Conservation (phyloP, 108 stramenopile genomes). For the Cylindrotheca fusiformis region DNA sequence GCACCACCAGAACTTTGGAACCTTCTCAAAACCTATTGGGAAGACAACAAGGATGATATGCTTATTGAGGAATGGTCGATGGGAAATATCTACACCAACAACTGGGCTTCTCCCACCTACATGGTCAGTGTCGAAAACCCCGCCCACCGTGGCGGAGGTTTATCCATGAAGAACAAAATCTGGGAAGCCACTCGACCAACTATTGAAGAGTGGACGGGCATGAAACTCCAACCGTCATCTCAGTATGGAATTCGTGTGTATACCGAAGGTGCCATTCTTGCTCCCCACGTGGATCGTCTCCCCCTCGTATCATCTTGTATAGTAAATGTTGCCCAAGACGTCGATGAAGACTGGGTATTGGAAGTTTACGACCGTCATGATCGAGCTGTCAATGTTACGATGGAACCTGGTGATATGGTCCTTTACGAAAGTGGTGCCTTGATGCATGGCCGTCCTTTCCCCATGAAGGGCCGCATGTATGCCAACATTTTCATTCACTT, state of each 20-base stretch:
- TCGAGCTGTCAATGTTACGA: slow-evolving; percentile 85
- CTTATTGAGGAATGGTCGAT: slow-evolving; percentile 29
- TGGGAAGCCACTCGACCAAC: slow-evolving; percentile 75
- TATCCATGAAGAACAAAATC: slow-evolving; percentile 57
- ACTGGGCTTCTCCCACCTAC: slow-evolving; percentile 70
- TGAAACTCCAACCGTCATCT: slow-evolving; percentile 75
- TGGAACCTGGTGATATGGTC: slow-evolving; percentile 90
- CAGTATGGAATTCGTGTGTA: slow-evolving; percentile 93
- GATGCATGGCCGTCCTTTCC: slow-evolving; percentile 81
- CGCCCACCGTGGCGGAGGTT: slow-evolving; percentile 66
- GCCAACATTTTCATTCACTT: slow-evolving; percentile 93
- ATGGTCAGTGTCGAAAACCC: slow-evolving; percentile 78
- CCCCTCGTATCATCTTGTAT: slow-evolving; percentile 88
- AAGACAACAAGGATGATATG: slow-evolving; percentile 41
- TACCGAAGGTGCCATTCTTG: slow-evolving; percentile 73
- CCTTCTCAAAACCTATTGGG: slow-evolving; percentile 62
- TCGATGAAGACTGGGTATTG: slow-evolving; percentile 89
- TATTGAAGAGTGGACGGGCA: slow-evolving; percentile 91
- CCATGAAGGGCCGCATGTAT: slow-evolving; percentile 78
- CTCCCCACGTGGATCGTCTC: slow-evolving; percentile 92
- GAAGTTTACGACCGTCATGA: slow-evolving; percentile 87
- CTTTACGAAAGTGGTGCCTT: slow-evolving; percentile 73
- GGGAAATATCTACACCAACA: slow-evolving; percentile 79
- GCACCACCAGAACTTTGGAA: slow-evolving; percentile 58
- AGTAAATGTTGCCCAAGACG: slow-evolving; percentile 90